Percentiles rank a stretch among this genome's conserved stretches.
phyloP scores from a whole-genome alignment of 495 filamentous ascomycete genomes.

The Podospora anserina region DNA sequence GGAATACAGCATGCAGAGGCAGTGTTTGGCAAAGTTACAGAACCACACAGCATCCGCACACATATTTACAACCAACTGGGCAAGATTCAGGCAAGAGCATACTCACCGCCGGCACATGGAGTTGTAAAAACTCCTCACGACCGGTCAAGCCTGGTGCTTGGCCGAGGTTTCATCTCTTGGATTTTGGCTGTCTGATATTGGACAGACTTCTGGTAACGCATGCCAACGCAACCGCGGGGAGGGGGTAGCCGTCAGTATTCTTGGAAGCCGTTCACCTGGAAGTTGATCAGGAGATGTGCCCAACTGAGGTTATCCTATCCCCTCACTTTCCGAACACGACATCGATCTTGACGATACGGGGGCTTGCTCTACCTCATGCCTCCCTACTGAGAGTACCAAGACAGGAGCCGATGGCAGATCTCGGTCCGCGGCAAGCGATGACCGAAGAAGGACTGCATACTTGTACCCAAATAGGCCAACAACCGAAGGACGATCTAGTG shows the following conservation, averaged over 20 bases:
- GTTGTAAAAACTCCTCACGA: background rate
- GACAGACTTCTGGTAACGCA: background rate
- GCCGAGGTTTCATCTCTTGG: background rate
- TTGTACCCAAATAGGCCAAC: no score
- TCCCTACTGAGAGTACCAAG: background rate
- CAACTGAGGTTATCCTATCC: background rate
- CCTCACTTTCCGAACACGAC: background rate
- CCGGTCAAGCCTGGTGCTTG: background rate
- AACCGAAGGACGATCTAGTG: no score
- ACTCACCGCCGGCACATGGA: background rate
- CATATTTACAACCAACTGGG: background rate
- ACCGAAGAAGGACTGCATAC: background rate
- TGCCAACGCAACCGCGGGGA: background rate
- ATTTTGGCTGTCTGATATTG: background rate
- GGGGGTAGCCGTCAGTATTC: background rate
- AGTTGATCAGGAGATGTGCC: background rate
- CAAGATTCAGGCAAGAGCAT: background rate
- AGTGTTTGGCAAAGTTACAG: background rate
- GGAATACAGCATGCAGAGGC: background rate
- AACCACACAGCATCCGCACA: background rate
- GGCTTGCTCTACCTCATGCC: background rate
- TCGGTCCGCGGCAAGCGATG: background rate
- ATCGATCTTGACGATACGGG: background rate
- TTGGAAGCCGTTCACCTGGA: background rate
- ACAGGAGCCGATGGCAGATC: background rate